Evolutionary conservation across 1,284 basidiomycete genomes (phyloP).

Genomic region (Butyriboletus appendiculatus): DNA sequence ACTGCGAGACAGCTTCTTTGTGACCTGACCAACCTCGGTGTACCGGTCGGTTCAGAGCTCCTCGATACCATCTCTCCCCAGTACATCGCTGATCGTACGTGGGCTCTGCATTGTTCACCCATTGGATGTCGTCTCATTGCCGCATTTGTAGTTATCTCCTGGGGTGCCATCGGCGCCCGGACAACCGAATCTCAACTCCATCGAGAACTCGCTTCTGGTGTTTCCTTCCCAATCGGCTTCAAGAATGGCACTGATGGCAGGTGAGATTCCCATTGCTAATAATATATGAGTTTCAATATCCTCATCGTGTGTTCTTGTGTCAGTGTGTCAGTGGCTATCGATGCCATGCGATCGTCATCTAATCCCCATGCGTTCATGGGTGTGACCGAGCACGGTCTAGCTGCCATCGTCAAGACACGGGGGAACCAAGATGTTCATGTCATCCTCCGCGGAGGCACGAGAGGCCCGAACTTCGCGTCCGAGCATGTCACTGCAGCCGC

Average conservation of each 20-base stretch:
- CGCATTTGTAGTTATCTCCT: slow-evolving; percentile 67
- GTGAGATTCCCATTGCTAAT: slow-evolving; percentile 40
- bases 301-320: slow-evolving; percentile 10
- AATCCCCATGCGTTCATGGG: slow-evolving; percentile 98
- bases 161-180: slow-evolving; percentile 97
- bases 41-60: slow-evolving; percentile 94
- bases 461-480: slow-evolving; percentile 83
- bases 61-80: slow-evolving; percentile 93
- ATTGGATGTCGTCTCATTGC: neutral
- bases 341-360: slow-evolving; percentile 93
- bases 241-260: slow-evolving; percentile 99
- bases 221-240: slow-evolving; percentile 95
- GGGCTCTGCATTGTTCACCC: neutral
- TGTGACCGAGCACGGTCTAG: slow-evolving; percentile 93
- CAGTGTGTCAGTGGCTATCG: slow-evolving; percentile 79
- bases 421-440: slow-evolving; percentile 94
- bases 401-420: slow-evolving; percentile 93
- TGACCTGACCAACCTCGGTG: slow-evolving; percentile 84
- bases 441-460: slow-evolving; percentile 88
- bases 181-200: slow-evolving; percentile 96
- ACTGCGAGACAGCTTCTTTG: slow-evolving; percentile 87
- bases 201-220: slow-evolving; percentile 88
- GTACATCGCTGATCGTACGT: slow-evolving; percentile 70
- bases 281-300: neutral
- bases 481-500: slow-evolving; percentile 78